Evolutionary conservation across 495 filamentous ascomycete genomes (phyloP), one percentile per base, ranked within the genome.

Genomic region (Hyaloscypha variabilis): DNA sequence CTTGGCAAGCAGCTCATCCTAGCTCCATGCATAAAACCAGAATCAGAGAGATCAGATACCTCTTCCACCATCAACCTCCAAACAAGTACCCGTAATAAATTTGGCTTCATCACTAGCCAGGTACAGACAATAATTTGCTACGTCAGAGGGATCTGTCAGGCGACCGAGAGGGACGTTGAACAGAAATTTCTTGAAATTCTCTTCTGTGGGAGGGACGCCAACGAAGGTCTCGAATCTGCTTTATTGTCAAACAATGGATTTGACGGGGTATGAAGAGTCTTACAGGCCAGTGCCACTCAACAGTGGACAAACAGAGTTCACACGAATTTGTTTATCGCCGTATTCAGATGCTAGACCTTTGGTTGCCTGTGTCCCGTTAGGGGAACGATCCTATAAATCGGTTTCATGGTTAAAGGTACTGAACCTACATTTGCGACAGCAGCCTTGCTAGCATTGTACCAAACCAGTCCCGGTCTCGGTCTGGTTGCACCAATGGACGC

Each of bases 381-480:
- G 6, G 14, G 4, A 3, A 17, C 17, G 39, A 17, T 46, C 17
- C n/a, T 6, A 36, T 24, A 42, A 21, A 17, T 24, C 11, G 19
- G 31, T 8, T 34, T 13, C 13, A 13, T 6, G 13, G 31, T 49
- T 17, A 68, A 53, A 61, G 55, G 54, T 11, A 29, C 29, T 25
- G 62, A 34, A 34, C 36, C 23, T 71, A 86, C 88, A 71, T 88
- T 90, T 39, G 82, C 81, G 5, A 89, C 85, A 26, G 88, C 87
- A 2, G 83, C 87, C 72, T 91, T 91, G 36, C 83, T 85, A 3
- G 86, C 84, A 70, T 90, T 91, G 69, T 91, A 91, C 87, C 87
- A 90, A 13, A 89, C 87, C 62, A 91, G 75, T 3, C 86, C 85
- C 6, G 87, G 86, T n/a, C 88, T 79, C 3, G 88, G 88, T 60